Evolutionary conservation across 2,329 filamentous ascomycete species (phyloP).

Genomic region (Ascocoryne sarcoides): DNA sequence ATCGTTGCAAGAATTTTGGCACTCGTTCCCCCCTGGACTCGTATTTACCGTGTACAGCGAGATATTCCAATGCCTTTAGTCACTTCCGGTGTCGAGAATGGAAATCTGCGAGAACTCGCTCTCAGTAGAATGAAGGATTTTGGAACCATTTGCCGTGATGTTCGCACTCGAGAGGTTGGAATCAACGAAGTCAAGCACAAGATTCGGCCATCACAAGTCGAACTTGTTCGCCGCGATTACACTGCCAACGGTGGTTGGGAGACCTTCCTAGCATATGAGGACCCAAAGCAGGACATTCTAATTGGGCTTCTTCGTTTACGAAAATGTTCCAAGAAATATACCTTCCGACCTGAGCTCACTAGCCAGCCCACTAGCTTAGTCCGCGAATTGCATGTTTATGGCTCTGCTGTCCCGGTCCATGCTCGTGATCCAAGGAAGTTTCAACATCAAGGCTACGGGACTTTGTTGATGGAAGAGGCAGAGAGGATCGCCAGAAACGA

Average conservation of each 20-base stretch:
- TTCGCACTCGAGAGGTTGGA: constrained; percentile 90
- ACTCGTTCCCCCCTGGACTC: constrained; percentile 91
- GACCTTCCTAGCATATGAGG: constrained; percentile 95
- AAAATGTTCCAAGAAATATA: constrained; percentile 87
- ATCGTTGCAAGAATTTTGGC: constrained; percentile 94
- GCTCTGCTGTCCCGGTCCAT: constrained; percentile 93
- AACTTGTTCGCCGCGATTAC: constrained; percentile 90
- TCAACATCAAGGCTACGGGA: constrained; percentile 96
- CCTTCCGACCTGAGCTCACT: constrained; percentile 78
- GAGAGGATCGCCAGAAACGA: constrained; percentile 91
- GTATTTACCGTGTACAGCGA: constrained; percentile 95
- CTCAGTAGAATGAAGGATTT: constrained; percentile 99
- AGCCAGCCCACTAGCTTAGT: constrained; percentile 87
- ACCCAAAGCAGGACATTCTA: constrained; percentile 95
- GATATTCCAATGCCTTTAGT: constrained; percentile 99
- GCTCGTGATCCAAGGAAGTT: constrained; percentile 93
- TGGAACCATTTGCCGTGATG: constrained; percentile 91
- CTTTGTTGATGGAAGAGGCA: constrained; percentile 93
- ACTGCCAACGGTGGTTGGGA: constrained; percentile 96
- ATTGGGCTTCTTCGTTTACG: constrained; percentile 82
- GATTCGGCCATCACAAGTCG: constrained; percentile 90
- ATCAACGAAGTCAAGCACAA: constrained; percentile 99
- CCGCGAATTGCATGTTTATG: constrained; percentile 92
- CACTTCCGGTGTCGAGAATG: constrained; percentile 97
- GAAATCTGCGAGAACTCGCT: constrained; percentile 87